Evolutionary conservation across 2,329 filamentous ascomycete species (phyloP).

Genomic region (Monilinia vaccinii-corymbosi): DNA sequence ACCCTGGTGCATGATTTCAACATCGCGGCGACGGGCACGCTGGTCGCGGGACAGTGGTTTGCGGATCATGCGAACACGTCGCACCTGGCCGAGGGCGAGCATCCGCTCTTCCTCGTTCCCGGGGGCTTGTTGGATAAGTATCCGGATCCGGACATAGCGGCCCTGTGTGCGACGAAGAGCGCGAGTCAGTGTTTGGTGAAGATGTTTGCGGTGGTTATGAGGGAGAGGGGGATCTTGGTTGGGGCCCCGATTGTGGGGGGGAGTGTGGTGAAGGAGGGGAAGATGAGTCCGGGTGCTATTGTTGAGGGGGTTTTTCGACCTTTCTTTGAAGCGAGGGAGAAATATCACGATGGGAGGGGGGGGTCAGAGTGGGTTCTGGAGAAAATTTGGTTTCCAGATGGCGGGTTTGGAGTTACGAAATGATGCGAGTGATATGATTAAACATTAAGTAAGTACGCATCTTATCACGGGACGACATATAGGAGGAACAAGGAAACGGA

Average conservation of each 20-base stretch:
- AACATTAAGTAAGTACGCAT: too few species aligned
- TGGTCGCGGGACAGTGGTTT: constrained; percentile 5
- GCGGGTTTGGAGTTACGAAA: neutral
- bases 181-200: constrained; percentile 4
- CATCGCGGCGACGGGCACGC: neutral
- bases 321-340: constrained; percentile 4
- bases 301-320: neutral
- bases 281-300: neutral
- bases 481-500: too few species aligned
- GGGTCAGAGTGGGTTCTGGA: neutral
- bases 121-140: neutral
- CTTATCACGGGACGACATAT: neutral
- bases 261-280: neutral
- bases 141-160: neutral
- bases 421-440: too few species aligned
- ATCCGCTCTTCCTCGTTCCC: neutral
- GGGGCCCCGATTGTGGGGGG: constrained; percentile 1
- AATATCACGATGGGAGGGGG: neutral
- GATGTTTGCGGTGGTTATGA: constrained; percentile 1
- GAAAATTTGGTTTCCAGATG: neutral
- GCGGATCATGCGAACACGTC: neutral
- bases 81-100: neutral
- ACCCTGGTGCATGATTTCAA: neutral
- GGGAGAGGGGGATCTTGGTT: neutral
- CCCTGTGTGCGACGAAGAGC: neutral